A percentile compares a stretch with the other conserved stretches of the same genome.
These are phyloP conservation scores for Plasmodium berghei DNA, from an alignment of 169 alveolate genomes.

Conservation along the genomic window DNA sequence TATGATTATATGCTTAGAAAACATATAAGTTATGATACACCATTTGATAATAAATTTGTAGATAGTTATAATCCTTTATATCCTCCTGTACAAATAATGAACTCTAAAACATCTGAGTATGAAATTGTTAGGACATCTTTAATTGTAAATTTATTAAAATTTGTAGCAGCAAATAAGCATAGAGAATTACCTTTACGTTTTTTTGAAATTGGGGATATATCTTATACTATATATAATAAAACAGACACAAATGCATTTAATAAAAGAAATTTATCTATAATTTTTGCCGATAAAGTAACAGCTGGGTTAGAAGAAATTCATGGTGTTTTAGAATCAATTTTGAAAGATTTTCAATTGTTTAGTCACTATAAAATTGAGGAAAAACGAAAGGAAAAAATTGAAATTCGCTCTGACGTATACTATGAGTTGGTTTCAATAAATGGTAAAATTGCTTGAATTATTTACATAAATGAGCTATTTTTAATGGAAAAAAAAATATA, in stretches of 20 bases:
- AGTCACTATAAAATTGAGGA: conserved; percentile 72
- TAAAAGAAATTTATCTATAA: conserved; percentile 86
- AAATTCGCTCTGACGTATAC: conserved; percentile 43
- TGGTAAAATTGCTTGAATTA: conserved; percentile 4
- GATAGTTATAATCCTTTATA: conserved; percentile 48
- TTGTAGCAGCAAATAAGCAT: conserved; percentile 90
- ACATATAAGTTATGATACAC: conserved; percentile 48
- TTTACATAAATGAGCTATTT: too few species aligned
- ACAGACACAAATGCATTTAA: conserved; percentile 89
- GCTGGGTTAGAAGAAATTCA: conserved; percentile 84
- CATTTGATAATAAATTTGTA: conserved; percentile 23
- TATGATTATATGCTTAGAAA: conserved; percentile 78
- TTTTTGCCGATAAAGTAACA: conserved; percentile 84
- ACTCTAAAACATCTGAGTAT: conserved; percentile 94
- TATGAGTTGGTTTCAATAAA: conserved; percentile 38
- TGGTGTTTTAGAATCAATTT: conserved; percentile 78
- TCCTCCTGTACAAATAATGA: conserved; percentile 91
- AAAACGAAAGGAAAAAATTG: conserved; percentile 55
- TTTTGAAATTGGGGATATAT: conserved; percentile 94
- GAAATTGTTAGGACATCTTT: conserved; percentile 94
- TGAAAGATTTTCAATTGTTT: conserved; percentile 64
- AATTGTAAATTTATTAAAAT: conserved; percentile 93
- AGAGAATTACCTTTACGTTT: conserved; percentile 93
- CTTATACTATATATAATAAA: conserved; percentile 81
- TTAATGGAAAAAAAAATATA: too few species aligned